phyloP scores from a whole-genome alignment of 1,284 basidiomycete genomes.

The Peniophora sp. region DNA sequence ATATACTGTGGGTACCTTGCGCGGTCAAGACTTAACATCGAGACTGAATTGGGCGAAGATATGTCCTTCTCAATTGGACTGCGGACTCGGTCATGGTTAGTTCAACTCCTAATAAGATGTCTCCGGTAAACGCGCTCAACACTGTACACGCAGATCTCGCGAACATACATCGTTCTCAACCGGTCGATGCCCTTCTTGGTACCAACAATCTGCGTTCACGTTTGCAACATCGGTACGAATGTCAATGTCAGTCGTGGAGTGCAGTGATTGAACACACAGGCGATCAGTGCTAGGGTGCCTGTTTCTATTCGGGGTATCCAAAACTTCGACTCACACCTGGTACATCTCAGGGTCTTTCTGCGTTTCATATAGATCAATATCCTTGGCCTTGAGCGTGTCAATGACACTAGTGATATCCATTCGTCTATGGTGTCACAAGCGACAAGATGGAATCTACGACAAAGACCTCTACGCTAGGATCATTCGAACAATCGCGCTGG shows the following conservation, averaged over 20 bases:
- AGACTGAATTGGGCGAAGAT: constrained; percentile 13
- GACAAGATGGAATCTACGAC: not conserved
- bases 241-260: not conserved
- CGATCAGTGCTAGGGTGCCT: too few relatives aligned
- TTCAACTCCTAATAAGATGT: constrained; percentile 14
- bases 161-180: too few relatives aligned
- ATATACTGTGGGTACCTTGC: not conserved
- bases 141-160: too few relatives aligned
- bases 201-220: too few relatives aligned
- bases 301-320: too few relatives aligned
- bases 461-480: constrained; percentile 7
- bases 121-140: constrained; percentile 12
- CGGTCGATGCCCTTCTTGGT: too few relatives aligned
- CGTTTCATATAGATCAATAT: too few relatives aligned
- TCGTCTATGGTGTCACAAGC: not conserved
- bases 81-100: constrained; percentile 24
- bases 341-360: not conserved
- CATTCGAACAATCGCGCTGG: constrained; percentile 19
- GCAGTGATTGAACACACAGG: too few relatives aligned
- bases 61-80: constrained; percentile 24
- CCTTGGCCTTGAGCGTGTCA: not conserved
- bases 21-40: not conserved
- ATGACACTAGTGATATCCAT: constrained; percentile 9
- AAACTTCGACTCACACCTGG: not conserved
- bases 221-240: not conserved